phyloP scores from a whole-genome alignment of 2,329 filamentous ascomycete genomes.

The Tolypocladium tundrense region DNA sequence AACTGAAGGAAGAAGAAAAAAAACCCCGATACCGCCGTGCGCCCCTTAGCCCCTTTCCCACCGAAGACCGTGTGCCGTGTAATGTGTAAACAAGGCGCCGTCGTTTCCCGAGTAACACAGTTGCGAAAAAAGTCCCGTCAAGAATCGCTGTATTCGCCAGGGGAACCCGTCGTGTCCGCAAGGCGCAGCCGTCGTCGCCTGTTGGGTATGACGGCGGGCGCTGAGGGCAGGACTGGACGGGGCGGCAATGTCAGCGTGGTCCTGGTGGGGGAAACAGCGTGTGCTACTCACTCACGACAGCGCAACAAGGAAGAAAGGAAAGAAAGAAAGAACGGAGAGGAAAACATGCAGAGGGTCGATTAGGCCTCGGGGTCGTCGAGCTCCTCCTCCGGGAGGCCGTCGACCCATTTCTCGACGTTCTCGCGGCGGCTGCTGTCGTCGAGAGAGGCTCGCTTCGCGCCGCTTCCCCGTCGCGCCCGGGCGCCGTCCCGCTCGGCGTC shows the following conservation, averaged over 20 bases:
- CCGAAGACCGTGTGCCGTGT: not conserved
- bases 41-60: not conserved
- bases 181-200: too few species aligned
- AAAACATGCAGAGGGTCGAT: not conserved
- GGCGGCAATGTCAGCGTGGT: not conserved
- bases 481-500: constrained; percentile 11
- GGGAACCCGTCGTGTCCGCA: not conserved
- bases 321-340: not conserved
- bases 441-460: not conserved
- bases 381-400: constrained; percentile 5
- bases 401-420: constrained; percentile 12
- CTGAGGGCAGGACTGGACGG: not conserved
- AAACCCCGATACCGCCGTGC: too few species aligned
- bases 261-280: not conserved
- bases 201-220: not conserved
- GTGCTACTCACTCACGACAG: not conserved
- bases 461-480: not conserved
- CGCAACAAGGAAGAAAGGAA: not conserved
- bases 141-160: not conserved
- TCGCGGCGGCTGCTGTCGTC: not conserved
- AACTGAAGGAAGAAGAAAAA: not conserved
- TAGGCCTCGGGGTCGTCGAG: not conserved
- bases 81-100: not conserved
- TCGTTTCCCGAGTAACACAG: not conserved
- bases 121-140: not conserved